Evolutionary conservation across 169 alveolate genomes (phyloP).

Genomic region (Plasmodium adleri): DNA sequence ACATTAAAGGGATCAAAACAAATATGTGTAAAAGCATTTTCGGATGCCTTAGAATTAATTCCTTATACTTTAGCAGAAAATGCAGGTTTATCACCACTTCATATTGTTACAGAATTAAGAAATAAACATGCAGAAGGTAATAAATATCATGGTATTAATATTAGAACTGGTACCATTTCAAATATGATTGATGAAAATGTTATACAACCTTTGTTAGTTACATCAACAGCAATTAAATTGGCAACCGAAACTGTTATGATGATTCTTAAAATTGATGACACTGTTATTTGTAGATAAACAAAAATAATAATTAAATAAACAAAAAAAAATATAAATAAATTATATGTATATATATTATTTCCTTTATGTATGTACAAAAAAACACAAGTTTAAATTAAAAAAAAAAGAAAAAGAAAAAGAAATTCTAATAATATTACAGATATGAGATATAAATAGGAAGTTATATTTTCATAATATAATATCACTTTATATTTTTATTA

Average conservation of each 20-base stretch:
- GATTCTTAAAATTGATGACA: slow-evolving; percentile 99
- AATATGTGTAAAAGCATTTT: slow-evolving; percentile 96
- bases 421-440: too few species aligned
- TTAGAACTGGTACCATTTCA: slow-evolving; percentile 90
- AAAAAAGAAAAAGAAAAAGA: too few species aligned
- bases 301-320: background rate
- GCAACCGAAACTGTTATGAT: slow-evolving; percentile 99
- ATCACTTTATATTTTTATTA: too few species aligned
- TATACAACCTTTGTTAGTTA: slow-evolving; percentile 97
- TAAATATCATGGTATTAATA: slow-evolving; percentile 94
- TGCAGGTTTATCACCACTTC: slow-evolving; percentile 98
- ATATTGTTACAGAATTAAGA: slow-evolving; percentile 96
- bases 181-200: slow-evolving; percentile 95
- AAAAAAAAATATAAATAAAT: background rate
- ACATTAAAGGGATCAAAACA: slow-evolving; percentile 95
- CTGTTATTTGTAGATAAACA: slow-evolving; percentile 87
- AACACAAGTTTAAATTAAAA: too few species aligned
- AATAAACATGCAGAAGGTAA: slow-evolving; percentile 94
- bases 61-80: slow-evolving; percentile 99
- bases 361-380: too few species aligned
- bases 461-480: too few species aligned
- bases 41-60: slow-evolving; percentile 98
- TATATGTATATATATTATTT: too few species aligned
- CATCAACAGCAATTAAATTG: slow-evolving; percentile 96
- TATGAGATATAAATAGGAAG: too few species aligned